A percentile compares a stretch with the other conserved stretches of the same genome.
Evolutionary conservation across 2,329 filamentous ascomycete species (phyloP).

Genomic region (Atkinsonella hypoxylon): DNA sequence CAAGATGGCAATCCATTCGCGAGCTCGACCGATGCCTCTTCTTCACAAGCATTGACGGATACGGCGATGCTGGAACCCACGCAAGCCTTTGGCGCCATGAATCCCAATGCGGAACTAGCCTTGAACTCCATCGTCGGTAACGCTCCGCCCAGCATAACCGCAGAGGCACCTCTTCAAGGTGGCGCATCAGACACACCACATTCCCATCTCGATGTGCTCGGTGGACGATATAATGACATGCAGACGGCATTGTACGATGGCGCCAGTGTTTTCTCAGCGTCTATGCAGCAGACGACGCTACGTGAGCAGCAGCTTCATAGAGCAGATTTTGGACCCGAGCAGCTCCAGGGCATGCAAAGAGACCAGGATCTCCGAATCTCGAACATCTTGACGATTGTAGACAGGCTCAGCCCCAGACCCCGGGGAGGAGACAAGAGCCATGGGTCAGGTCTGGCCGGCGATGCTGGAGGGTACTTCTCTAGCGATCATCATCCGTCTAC

Average conservation of each 20-base stretch:
- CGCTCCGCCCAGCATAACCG: neutral
- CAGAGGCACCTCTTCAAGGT: neutral
- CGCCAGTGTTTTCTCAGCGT: neutral
- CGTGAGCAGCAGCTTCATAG: neutral
- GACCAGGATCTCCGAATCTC: neutral
- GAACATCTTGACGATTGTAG: neutral
- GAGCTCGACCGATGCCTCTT: too few species aligned
- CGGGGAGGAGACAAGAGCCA: neutral
- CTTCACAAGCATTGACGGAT: too few species aligned
- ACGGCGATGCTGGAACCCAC: too few species aligned
- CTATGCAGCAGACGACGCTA: neutral
- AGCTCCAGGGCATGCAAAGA: neutral
- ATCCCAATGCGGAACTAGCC: too few species aligned
- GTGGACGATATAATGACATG: neutral
- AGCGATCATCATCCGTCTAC: too few species aligned
- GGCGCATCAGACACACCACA: neutral
- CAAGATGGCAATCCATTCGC: neutral
- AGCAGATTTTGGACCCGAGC: neutral
- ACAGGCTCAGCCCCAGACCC: neutral
- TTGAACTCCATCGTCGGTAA: neutral
- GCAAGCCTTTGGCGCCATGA: too few species aligned
- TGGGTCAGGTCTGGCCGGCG: neutral
- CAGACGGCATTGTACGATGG: neutral
- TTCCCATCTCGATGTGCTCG: neutral
- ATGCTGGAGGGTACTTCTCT: neutral